phyloP scores from a whole-genome alignment of 2,329 filamentous ascomycete genomes.

The Beauveria bassiana region DNA sequence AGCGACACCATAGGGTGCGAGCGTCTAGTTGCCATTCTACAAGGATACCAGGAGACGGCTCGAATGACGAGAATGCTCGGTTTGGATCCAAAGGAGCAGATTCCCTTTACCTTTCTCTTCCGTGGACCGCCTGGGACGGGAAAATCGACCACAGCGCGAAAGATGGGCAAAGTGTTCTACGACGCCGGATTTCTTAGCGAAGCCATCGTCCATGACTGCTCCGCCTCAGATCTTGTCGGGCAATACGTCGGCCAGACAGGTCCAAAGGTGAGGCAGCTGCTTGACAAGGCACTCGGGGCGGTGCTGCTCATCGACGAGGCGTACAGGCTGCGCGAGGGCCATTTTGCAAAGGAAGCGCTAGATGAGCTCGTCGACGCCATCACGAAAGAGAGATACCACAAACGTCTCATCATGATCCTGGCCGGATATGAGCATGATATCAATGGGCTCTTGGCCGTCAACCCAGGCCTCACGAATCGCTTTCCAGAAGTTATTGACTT shows the following conservation, averaged over 20 bases:
- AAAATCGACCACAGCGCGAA: constrained; percentile 64
- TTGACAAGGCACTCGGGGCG: constrained; percentile 56
- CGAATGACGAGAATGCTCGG: constrained; percentile 18
- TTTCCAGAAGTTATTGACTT: constrained; percentile 36
- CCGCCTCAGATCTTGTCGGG: constrained; percentile 60
- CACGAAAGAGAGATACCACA: constrained; percentile 46
- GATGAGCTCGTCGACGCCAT: constrained; percentile 45
- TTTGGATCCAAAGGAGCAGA: constrained; percentile 26
- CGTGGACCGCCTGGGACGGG: constrained; percentile 60
- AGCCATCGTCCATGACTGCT: constrained; percentile 55
- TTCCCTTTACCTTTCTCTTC: constrained; percentile 65
- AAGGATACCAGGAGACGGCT: constrained; percentile 45
- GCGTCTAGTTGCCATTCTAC: constrained; percentile 41
- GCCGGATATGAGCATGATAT: constrained; percentile 64
- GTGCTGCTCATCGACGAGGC: constrained; percentile 69
- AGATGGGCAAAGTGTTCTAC: constrained; percentile 69
- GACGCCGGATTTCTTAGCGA: constrained; percentile 61
- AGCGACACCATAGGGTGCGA: constrained; percentile 52
- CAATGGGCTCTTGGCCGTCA: constrained; percentile 51
- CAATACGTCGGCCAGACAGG: constrained; percentile 63
- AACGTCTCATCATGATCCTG: constrained; percentile 58
- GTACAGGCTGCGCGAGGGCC: constrained; percentile 51
- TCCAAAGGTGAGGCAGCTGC: constrained; percentile 49
- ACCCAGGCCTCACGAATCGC: constrained; percentile 55
- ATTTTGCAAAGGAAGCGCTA: constrained; percentile 49